These are phyloP conservation scores for Ascochyta rabiei DNA, from an alignment of 2,329 filamentous ascomycete species.

Conservation along the genomic window DNA sequence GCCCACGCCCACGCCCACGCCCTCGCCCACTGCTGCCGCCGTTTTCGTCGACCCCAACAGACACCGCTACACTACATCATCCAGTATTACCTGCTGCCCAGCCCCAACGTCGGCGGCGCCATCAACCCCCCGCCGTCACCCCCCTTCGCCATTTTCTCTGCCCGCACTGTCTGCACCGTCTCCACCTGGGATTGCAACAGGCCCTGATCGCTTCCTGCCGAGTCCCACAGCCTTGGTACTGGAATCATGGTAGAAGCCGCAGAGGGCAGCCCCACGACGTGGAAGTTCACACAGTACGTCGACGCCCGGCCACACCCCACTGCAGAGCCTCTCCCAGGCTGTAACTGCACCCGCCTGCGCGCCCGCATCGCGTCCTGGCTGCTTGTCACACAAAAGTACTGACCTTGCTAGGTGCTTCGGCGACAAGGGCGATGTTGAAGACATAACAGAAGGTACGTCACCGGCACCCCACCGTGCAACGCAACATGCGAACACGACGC, in stretches of 20 bases:
- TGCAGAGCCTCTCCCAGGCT: background rate
- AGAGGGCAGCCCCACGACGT: conserved; percentile 92
- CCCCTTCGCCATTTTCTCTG: conserved; percentile 19
- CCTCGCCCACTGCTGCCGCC: conserved; percentile 21
- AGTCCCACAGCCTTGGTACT: conserved; percentile 22
- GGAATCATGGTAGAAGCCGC: conserved; percentile 93
- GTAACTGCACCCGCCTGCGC: background rate
- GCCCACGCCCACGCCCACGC: conserved; percentile 2
- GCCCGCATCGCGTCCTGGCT: conserved; percentile 3
- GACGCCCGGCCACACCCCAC: background rate
- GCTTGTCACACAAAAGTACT: conserved; percentile 22
- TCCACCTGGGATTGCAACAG: conserved; percentile 11
- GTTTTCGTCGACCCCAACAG: conserved; percentile 29
- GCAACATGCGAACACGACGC: background rate
- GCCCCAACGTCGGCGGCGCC: conserved; percentile 41
- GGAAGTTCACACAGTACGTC: conserved; percentile 98
- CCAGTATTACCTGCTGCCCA: conserved; percentile 30
- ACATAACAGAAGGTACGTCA: conserved; percentile 87
- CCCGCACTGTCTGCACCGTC: conserved; percentile 10
- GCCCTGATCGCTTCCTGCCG: conserved; percentile 23
- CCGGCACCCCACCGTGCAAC: conserved; percentile 12
- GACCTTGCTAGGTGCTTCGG: conserved; percentile 83
- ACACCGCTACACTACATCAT: conserved; percentile 39
- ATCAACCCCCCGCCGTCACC: conserved; percentile 22
- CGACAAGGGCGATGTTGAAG: conserved; percentile 98